phyloP scores from a whole-genome alignment of 1,284 basidiomycete species.

The Puccinia hordei region DNA sequence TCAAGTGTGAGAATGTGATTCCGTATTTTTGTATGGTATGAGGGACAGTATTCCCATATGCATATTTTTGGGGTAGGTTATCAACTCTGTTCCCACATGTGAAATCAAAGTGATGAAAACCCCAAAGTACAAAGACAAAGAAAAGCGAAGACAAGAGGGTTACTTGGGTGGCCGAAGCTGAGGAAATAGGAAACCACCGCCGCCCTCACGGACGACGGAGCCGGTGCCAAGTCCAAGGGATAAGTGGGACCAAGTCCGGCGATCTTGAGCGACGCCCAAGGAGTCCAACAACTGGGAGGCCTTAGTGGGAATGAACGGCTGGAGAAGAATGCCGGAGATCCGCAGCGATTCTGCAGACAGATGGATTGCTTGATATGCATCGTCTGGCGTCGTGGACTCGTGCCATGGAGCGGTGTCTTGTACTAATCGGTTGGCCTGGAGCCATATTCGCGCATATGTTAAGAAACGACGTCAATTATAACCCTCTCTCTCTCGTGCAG shows the following conservation, averaged over 20 bases:
- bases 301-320: slow-evolving; percentile 75
- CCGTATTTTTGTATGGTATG: too few relatives aligned
- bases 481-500: not conserved
- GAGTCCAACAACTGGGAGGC: slow-evolving; percentile 68
- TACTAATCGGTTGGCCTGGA: slow-evolving; percentile 71
- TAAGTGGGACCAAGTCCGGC: slow-evolving; percentile 23
- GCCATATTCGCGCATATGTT: too few relatives aligned
- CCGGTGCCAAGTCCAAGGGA: slow-evolving; percentile 27
- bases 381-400: slow-evolving; percentile 59
- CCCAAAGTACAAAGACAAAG: not conserved
- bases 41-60: too few relatives aligned
- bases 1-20: too few relatives aligned
- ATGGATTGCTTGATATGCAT: slow-evolving; percentile 63
- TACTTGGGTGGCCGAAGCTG: slow-evolving; percentile 7
- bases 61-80: too few relatives aligned
- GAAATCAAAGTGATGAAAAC: too few relatives aligned
- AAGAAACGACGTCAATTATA: slow-evolving; percentile 7
- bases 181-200: slow-evolving; percentile 8
- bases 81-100: too few relatives aligned
- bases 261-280: slow-evolving; percentile 63
- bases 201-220: slow-evolving; percentile 14
- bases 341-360: slow-evolving; percentile 72
- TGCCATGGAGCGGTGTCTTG: slow-evolving; percentile 73
- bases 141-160: not conserved
- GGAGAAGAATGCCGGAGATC: slow-evolving; percentile 71